Evolutionary conservation across 2,329 filamentous ascomycete genomes (phyloP), one percentile per base, ranked within the genome.

Genomic region (Colletotrichum cordylinicola): DNA sequence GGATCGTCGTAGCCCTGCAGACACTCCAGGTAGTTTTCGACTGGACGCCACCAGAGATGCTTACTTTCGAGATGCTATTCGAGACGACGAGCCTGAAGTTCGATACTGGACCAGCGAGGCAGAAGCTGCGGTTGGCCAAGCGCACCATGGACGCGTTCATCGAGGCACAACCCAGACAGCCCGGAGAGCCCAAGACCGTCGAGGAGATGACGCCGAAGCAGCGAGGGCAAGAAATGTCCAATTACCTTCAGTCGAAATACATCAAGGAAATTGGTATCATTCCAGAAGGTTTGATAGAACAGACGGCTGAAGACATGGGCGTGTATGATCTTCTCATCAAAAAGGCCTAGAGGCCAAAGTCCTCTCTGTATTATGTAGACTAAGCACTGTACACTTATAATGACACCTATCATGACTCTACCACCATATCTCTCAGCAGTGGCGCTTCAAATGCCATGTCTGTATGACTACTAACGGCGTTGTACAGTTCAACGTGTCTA

Each of bases 31-130:
- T 86, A 39, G 70, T 86, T 5, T 88, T 90, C 76, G 78, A 82
- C 33, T 89, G 88, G 78, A 76, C 84, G 6, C 87, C 87, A 3
- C 80, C 87, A 1, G 88, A 89, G 72, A 82, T 85, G 16, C 83
- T 90, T 68, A 85, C 86, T 35, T 80, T 90, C 31, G 88, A 90
- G 80, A 82, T 90, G 78, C 75, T 86, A 15, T 78, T 89, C 33
- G 86, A 85, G 67, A 87, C 86, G 2, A 86, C 85, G 6, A 86
- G 87, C 79, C 80, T 90, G 9, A 79, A 83, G 10, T 86, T 85
- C 83, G 85, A 88, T 43, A 86, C 83, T 24, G 82, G 85, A 1
- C 74, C 81, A 48, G 83, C 85, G 70, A 82, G 87, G 31, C 82
- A 82, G 27, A 85, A 85, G 74, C 84, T 90, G 24, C 82, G 88